phyloP scores from a whole-genome alignment of 2,329 filamentous ascomycete species.

The Chrysosporium queenslandicum region DNA sequence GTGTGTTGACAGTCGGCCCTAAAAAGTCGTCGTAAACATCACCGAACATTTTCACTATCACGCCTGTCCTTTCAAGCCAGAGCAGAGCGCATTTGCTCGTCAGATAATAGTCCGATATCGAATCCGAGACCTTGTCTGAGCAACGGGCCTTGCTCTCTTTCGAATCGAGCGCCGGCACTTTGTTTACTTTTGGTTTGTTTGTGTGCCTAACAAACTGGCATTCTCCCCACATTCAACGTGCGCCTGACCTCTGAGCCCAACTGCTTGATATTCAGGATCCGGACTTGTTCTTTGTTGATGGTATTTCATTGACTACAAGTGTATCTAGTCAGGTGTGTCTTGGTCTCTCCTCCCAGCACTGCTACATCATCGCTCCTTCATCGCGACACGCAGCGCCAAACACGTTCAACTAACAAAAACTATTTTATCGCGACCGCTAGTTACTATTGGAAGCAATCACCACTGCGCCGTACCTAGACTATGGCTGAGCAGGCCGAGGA shows the following conservation, averaged over 20 bases:
- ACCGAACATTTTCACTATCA: no score
- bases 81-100: not conserved
- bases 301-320: not conserved
- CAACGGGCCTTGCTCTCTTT: slow-evolving; percentile 2
- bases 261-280: not conserved
- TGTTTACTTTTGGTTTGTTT: not conserved
- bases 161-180: not conserved
- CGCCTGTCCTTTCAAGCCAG: not conserved
- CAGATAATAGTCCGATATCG: not conserved
- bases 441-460: no score
- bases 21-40: no score
- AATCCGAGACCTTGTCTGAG: not conserved
- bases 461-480: not conserved
- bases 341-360: not conserved
- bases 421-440: no score
- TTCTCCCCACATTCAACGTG: not conserved
- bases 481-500: slow-evolving; percentile 83
- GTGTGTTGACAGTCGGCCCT: no score
- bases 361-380: not conserved
- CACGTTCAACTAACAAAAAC: no score
- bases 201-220: not conserved
- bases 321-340: not conserved
- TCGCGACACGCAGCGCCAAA: not conserved
- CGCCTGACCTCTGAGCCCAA: slow-evolving; percentile 10
- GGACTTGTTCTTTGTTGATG: not conserved